Evolutionary conservation across 768 basidiomycete genomes (phyloP), one percentile per base, ranked within the genome.

Genomic region (Tephrocybe sp.): DNA sequence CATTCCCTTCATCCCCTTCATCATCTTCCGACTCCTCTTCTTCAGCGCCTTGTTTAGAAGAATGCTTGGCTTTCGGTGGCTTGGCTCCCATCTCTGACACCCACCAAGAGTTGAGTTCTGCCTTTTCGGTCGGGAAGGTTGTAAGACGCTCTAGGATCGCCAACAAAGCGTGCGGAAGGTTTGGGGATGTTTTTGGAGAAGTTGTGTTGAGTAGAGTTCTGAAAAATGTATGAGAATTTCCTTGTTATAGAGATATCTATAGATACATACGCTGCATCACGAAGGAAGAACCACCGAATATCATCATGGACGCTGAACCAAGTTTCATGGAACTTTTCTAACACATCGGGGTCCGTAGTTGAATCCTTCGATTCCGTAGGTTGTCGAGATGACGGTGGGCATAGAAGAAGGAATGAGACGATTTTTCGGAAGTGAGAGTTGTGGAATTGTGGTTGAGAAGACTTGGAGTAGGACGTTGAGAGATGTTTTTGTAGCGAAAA

Each of bases 281-380:
- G 79, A 31, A 96, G 76, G 72, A 92, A 93, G 71, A 88, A 90
- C 89, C 89, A 95, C 52, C 92, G 80, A 30, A 95, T 72, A 60
- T 96, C 92, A 60, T 92, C 88, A 63, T 89, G 62, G 11, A 87
- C 80, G 56, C 82, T 84, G 58, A 91, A 77, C 84, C 87, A 94
- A 12, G 78, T 84, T 41, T 79, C 77, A 48, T 84, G 70, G 60
- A 92, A 91, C 10, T 75, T 67, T 38, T 81, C 70, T 20, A 84
- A 69, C 3, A 91, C 82, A 50, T 88, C 85, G 4, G 72, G 47
- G 48, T 85, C 79, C 14, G 85, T 67, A 32, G 68, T 64, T 20
- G 72, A 63, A 35, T 65, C 59, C 14, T 59, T 38, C 36, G 47
- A 38, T 69, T 69, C 9, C 6, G 51, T 31, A n/a, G 45, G 58